These are phyloP conservation scores for Saccharata proteae DNA, from an alignment of 2,329 filamentous ascomycete species.

Conservation along the genomic window DNA sequence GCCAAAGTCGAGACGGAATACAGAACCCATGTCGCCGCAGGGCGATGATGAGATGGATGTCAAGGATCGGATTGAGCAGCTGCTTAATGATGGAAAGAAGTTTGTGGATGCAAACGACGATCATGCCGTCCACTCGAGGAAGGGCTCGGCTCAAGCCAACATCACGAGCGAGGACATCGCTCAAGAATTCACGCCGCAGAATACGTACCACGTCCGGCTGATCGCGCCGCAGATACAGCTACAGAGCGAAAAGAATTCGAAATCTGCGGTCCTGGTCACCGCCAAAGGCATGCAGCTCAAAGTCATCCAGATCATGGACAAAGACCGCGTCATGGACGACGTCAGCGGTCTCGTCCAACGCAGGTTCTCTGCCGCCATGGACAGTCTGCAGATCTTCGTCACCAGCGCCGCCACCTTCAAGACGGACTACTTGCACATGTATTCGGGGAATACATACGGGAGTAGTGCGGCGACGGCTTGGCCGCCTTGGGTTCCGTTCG, in stretches of 20 bases:
- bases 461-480: constrained; percentile 73
- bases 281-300: constrained; percentile 98
- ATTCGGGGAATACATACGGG: constrained; percentile 88
- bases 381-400: constrained; percentile 96
- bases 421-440: constrained; percentile 76
- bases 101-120: constrained; percentile 64
- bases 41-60: constrained; percentile 55
- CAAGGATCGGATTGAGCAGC: constrained; percentile 73
- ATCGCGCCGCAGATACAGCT: constrained; percentile 97
- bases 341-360: constrained; percentile 93
- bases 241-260: constrained; percentile 95
- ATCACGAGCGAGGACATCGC: constrained; percentile 77
- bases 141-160: constrained; percentile 30
- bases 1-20: constrained; percentile 4
- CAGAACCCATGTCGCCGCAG: constrained; percentile 23
- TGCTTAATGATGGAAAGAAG: constrained; percentile 71
- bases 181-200: constrained; percentile 78
- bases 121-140: constrained; percentile 23
- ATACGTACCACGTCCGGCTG: constrained; percentile 85
- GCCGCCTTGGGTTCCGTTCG: constrained; percentile 97
- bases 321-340: constrained; percentile 77
- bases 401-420: constrained; percentile 86
- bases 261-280: constrained; percentile 90
- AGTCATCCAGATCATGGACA: constrained; percentile 96
- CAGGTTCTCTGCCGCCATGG: constrained; percentile 88